Conservation (phyloP, 2,329 filamentous ascomycete genomes). For the Annulohypoxylon truncatum region DNA sequence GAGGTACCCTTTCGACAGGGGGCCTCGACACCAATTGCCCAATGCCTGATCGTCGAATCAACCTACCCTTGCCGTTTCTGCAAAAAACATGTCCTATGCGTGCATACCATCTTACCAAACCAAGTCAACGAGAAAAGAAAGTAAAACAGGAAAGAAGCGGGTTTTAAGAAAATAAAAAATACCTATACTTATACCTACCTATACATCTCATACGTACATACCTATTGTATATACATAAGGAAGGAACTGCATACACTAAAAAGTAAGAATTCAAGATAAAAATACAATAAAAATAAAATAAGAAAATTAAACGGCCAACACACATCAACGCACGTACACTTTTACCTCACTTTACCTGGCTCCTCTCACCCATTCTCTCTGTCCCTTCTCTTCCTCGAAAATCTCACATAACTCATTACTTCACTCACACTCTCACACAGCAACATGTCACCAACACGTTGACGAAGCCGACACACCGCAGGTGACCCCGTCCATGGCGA, state of each 20-base stretch:
- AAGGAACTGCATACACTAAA: neutral
- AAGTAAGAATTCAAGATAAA: neutral
- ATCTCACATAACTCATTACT: neutral
- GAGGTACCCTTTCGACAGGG: neutral
- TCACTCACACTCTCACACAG: conserved; percentile 21
- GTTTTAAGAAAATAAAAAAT: neutral
- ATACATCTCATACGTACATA: neutral
- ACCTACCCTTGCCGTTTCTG: conserved; percentile 11
- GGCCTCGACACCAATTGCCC: conserved; percentile 21
- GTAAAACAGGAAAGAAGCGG: conserved; percentile 5
- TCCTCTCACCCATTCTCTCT: neutral
- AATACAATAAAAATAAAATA: neutral
- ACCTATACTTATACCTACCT: neutral
- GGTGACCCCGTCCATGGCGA: conserved; percentile 38
- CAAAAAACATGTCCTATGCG: conserved; percentile 2
- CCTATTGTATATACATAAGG: neutral
- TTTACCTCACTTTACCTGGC: neutral
- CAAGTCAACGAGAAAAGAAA: conserved; percentile 15
- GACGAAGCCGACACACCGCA: conserved; percentile 41
- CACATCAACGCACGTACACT: conserved; percentile 28
- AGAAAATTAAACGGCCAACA: conserved; percentile 8
- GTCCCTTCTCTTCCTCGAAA: neutral
- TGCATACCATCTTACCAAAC: conserved; percentile 6
- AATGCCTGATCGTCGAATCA: conserved; percentile 2
- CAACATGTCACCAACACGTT: conserved; percentile 43